These are phyloP conservation scores for Colletotrichum sp. DNA, from an alignment of 2,329 filamentous ascomycete species.

Conservation along the genomic window DNA sequence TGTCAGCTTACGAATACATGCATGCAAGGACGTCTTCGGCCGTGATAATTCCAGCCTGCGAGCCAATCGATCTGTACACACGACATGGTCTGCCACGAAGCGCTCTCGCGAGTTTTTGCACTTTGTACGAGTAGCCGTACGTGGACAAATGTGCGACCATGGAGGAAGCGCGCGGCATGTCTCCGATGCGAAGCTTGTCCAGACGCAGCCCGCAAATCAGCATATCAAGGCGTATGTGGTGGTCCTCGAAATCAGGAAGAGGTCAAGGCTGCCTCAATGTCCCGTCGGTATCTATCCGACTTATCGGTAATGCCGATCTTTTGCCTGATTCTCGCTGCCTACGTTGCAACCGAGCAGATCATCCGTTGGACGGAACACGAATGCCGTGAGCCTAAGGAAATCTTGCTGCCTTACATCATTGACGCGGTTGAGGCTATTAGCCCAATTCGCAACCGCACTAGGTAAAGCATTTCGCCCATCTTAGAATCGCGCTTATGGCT, in stretches of 20 bases:
- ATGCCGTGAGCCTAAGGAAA: not conserved
- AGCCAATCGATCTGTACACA: not conserved
- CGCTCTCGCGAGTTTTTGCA: not conserved
- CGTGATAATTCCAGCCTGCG: not conserved
- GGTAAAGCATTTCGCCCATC: not conserved
- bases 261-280: not conserved
- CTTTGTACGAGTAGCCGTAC: not conserved
- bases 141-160: not conserved
- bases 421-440: not conserved
- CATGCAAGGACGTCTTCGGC: not conserved
- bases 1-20: not conserved
- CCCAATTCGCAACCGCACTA: not conserved
- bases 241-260: not conserved
- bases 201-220: not conserved
- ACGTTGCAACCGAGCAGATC: not conserved
- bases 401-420: not conserved
- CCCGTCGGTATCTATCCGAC: not conserved
- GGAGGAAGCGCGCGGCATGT: not conserved
- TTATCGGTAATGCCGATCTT: not conserved
- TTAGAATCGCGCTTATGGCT: slow-evolving; percentile 1
- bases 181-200: not conserved
- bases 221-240: not conserved
- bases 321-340: not conserved
- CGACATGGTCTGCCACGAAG: not conserved
- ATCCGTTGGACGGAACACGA: not conserved